Percentiles rank a stretch among this genome's conserved stretches.
Evolutionary conservation across 805 yeast species (phyloP).

Genomic region (Yamadazyma laniorum): DNA sequence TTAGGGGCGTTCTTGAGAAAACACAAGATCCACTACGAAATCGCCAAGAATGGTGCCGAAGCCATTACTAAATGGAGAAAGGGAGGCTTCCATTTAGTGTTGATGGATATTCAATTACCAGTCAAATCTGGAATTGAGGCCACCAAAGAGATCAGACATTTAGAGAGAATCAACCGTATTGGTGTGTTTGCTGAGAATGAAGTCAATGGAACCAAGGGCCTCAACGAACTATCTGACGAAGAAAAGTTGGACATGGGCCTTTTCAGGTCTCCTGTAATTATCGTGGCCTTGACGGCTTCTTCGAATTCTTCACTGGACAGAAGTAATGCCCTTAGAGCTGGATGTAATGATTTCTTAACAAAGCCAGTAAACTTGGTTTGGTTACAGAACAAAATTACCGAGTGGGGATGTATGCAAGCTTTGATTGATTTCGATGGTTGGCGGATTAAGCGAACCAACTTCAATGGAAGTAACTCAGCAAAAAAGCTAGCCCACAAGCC

Average conservation of each 20-base stretch:
- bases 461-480: conserved; percentile 3
- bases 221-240: conserved; percentile 30
- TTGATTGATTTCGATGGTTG: conserved; percentile 93
- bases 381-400: conserved; percentile 90
- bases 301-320: conserved; percentile 76
- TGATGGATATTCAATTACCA: conserved; percentile 97
- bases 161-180: conserved; percentile 77
- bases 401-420: conserved; percentile 99
- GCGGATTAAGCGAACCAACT: conserved; percentile 38
- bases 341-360: conserved; percentile 94
- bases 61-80: conserved; percentile 92
- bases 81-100: conserved; percentile 91
- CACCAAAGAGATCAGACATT: conserved; percentile 81
- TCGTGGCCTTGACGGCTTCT: conserved; percentile 94
- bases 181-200: conserved; percentile 58
- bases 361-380: conserved; percentile 94
- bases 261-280: conserved; percentile 94
- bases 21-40: conserved; percentile 77
- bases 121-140: conserved; percentile 96
- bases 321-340: conserved; percentile 90
- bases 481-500: conserved; percentile 9
- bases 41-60: conserved; percentile 92
- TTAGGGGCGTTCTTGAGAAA: conserved; percentile 83
- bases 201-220: conserved; percentile 21
- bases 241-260: conserved; percentile 58